Evolutionary conservation across 805 yeast genomes (phyloP).

Genomic region (Wickerhamomyces canadensis): DNA sequence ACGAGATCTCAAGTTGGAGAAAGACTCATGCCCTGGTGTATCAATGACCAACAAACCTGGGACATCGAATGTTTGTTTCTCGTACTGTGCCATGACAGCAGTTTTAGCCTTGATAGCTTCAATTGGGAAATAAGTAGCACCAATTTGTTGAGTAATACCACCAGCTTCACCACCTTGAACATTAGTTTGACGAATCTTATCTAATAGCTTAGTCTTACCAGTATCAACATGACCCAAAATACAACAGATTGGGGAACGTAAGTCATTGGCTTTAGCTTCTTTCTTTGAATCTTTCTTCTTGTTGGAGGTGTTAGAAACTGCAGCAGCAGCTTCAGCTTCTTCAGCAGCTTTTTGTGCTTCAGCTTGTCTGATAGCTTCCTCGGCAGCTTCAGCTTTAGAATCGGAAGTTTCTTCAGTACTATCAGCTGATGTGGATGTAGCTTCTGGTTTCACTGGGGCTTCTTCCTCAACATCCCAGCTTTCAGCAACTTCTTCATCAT

Average conservation of each 20-base stretch:
- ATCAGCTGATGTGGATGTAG: slow-evolving; percentile 5
- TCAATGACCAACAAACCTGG: slow-evolving; percentile 97
- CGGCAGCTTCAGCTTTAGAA: slow-evolving; percentile 16
- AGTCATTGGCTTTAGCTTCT: slow-evolving; percentile 38
- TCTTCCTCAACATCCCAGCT: slow-evolving; percentile 43
- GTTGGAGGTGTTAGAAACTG: slow-evolving; percentile 13
- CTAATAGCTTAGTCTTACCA: slow-evolving; percentile 96
- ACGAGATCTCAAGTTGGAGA: slow-evolving; percentile 94
- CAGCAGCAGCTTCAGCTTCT: slow-evolving; percentile 18
- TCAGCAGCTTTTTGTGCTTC: slow-evolving; percentile 24
- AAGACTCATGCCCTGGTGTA: slow-evolving; percentile 99
- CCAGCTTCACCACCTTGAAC: slow-evolving; percentile 99
- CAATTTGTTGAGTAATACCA: slow-evolving; percentile 99
- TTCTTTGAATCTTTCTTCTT: slow-evolving; percentile 16
- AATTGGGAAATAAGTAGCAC: slow-evolving; percentile 99
- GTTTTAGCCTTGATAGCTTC: slow-evolving; percentile 90
- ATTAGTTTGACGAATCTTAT: slow-evolving; percentile 96
- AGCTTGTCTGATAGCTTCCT: slow-evolving; percentile 26
- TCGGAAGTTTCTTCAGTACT: slow-evolving; percentile 21
- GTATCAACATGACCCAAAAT: slow-evolving; percentile 99
- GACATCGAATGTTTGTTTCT: slow-evolving; percentile 82
- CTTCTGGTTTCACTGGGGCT: slow-evolving; percentile 8
- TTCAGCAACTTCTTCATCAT: slow-evolving; percentile 49
- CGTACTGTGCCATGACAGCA: slow-evolving; percentile 81
- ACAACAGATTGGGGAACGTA: slow-evolving; percentile 99